These are phyloP conservation scores for Fraxinus cuspidata DNA, from an alignment of 257 asterid species.

Conservation along the genomic window DNA sequence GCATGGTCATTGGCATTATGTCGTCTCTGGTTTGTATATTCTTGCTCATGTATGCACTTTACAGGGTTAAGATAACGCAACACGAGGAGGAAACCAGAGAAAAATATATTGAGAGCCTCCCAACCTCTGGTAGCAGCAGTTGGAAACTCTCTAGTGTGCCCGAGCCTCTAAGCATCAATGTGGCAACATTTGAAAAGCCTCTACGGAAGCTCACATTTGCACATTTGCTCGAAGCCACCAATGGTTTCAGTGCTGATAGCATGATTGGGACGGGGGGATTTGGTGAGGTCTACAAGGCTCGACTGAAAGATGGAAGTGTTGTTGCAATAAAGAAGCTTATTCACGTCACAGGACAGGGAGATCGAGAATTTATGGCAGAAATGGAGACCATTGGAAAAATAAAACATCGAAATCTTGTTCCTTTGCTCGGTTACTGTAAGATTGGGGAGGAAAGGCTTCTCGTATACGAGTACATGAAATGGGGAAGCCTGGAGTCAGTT, in stretches of 20 bases:
- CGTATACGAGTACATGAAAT: slow-evolving; percentile 86
- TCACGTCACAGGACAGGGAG: slow-evolving; percentile 87
- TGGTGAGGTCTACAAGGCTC: slow-evolving; percentile 95
- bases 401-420: slow-evolving; percentile 86
- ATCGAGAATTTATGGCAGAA: slow-evolving; percentile 94
- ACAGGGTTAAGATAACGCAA: slow-evolving; percentile 44
- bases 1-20: slow-evolving; percentile 76
- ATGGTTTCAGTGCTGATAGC: slow-evolving; percentile 79
- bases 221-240: slow-evolving; percentile 84
- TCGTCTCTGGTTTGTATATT: slow-evolving; percentile 51
- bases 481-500: slow-evolving; percentile 86
- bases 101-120: slow-evolving; percentile 86
- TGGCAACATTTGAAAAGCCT: slow-evolving; percentile 91
- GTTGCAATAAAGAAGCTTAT: slow-evolving; percentile 94
- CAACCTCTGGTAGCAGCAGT: slow-evolving; percentile 85
- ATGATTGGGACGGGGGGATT: slow-evolving; percentile 96
- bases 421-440: slow-evolving; percentile 82
- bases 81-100: slow-evolving; percentile 61
- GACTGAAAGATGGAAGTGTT: slow-evolving; percentile 60
- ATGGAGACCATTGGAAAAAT: slow-evolving; percentile 98
- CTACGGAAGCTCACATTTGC: slow-evolving; percentile 84
- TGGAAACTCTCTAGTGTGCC: slow-evolving; percentile 84
- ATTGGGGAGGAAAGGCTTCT: slow-evolving; percentile 91
- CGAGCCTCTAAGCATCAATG: slow-evolving; percentile 93
- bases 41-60: slow-evolving; percentile 64